Evolutionary conservation across 2,329 filamentous ascomycete species (phyloP), one percentile per base, ranked within the genome.

Genomic region (Stachybotrys chlorohalonatus): DNA sequence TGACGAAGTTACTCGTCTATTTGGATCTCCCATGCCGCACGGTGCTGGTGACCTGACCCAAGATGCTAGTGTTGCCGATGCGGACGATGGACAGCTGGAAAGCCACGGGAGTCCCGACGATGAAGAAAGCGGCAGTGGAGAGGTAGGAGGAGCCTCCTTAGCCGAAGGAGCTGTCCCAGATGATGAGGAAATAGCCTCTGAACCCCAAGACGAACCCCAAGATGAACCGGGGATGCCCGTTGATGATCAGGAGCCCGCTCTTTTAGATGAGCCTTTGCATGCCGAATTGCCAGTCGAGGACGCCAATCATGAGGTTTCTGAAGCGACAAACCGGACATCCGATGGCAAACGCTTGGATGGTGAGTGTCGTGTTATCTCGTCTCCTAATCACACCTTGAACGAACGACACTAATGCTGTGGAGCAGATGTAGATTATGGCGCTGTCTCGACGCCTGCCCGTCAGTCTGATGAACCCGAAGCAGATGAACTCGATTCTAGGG

Each of bases 1-100:
- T 7, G 70, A 72, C 24, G 71, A 75, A 58, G 66, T 76, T 49
- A 67, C 70, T 13, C 68, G 73, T 53, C 57, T 70, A 1, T 75
- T 74, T 53, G 64, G 66, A 51, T 60, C 65, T 7, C 66, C 63
- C 15, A 58, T 59, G 49, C 56, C 57, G 32, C 57, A 57, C 36
- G 57, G 46, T n/a, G 50, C 54, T 24, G 55, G 50, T 15, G 52
- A 17, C 49, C 47, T 60, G 31, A 31, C 62, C 31, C 58, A 59
- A 56, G 53, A 58, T 16, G 49, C 54, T 49, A 54, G 54, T 32
- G 56, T 55, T 15, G 60, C 58, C 6, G 57, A 63, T 46, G 61
- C 53, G 2, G 48, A 57, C 17, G 57, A 60, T 45, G 64, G 65
- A 17, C 54, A 60, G 16, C 54, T 64, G 16, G 62, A 66, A 32